A percentile compares a stretch with the other conserved stretches of the same genome.
Conservation (phyloP, 2,329 filamentous ascomycete species). For the Xylogone sp. region DNA sequence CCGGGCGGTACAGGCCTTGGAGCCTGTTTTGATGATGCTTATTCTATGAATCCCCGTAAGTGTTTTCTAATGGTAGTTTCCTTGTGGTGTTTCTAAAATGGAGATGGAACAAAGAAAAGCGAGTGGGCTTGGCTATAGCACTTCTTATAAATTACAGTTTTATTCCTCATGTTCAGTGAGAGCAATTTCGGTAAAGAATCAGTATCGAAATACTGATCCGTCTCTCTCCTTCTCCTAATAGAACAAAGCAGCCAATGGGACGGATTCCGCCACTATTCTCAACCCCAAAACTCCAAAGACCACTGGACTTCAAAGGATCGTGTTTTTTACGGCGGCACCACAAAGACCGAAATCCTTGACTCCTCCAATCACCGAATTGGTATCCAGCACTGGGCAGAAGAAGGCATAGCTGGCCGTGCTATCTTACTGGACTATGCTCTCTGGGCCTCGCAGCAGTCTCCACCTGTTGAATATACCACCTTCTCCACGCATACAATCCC, state of each 20-base stretch:
- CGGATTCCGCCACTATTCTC: conserved; percentile 45
- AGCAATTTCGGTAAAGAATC: too few species aligned
- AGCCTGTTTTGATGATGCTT: conserved; percentile 45
- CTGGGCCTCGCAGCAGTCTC: conserved; percentile 31
- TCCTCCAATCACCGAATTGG: conserved; percentile 40
- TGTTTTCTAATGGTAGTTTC: too few species aligned
- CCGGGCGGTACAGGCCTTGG: conserved; percentile 23
- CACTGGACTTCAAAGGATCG: conserved; percentile 26
- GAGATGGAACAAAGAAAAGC: too few species aligned
- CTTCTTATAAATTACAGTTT: too few species aligned
- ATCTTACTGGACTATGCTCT: conserved; percentile 47
- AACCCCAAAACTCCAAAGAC: conserved; percentile 27
- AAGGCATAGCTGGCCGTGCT: conserved; percentile 44
- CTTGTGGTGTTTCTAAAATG: too few species aligned
- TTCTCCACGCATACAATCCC: conserved; percentile 37
- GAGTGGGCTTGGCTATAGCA: too few species aligned
- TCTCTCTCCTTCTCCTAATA: conserved; percentile 2
- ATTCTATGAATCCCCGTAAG: conserved; percentile 44
- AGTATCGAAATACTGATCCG: background rate
- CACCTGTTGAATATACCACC: conserved; percentile 32
- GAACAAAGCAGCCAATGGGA: conserved; percentile 50
- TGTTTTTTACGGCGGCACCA: conserved; percentile 46
- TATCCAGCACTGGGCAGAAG: conserved; percentile 43
- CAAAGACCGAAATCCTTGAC: conserved; percentile 40
- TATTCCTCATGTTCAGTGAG: too few species aligned